These are phyloP conservation scores for Globisporangium splendens DNA, from an alignment of 352 stramenopile genomes.

Conservation along the genomic window DNA sequence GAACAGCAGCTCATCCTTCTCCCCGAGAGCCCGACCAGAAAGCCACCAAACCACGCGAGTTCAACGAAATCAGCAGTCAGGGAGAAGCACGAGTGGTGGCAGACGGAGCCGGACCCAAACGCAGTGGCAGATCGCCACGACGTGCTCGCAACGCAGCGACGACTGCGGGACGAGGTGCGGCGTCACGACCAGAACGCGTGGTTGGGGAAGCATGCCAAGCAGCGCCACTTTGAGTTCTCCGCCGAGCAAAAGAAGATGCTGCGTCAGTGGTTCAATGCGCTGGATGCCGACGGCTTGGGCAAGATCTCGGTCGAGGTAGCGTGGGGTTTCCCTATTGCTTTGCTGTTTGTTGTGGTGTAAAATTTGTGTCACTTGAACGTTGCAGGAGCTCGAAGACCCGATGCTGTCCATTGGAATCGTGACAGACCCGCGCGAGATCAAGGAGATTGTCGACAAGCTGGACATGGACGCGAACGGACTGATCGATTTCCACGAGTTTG, in stretches of 20 bases:
- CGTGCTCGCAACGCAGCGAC: conserved; percentile 24
- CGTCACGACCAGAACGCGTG: conserved; percentile 65
- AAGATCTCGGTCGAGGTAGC: conserved; percentile 69
- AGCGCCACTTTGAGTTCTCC: conserved; percentile 60
- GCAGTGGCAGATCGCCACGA: conserved; percentile 1
- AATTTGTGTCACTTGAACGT: not conserved
- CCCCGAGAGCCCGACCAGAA: not conserved
- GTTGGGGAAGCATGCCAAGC: conserved; percentile 65
- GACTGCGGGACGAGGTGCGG: conserved; percentile 45
- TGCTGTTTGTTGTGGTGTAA: too few species aligned
- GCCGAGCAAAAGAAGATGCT: conserved; percentile 73
- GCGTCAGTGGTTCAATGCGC: conserved; percentile 68
- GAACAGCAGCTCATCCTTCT: not conserved
- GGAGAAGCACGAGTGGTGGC: conserved; percentile 29
- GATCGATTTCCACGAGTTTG: conserved; percentile 81
- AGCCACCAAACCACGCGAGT: not conserved
- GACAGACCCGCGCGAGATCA: conserved; percentile 59
- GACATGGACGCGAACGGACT: conserved; percentile 71
- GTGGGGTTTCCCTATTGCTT: too few species aligned
- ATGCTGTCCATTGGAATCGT: conserved; percentile 81
- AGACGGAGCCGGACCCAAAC: conserved; percentile 20
- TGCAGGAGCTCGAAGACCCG: conserved; percentile 62
- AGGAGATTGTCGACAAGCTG: conserved; percentile 49
- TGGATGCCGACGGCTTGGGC: conserved; percentile 62
- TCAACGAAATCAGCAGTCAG: not conserved